phyloP scores from a whole-genome alignment of 805 yeast species.

The Jamesozyma spencerorum region DNA sequence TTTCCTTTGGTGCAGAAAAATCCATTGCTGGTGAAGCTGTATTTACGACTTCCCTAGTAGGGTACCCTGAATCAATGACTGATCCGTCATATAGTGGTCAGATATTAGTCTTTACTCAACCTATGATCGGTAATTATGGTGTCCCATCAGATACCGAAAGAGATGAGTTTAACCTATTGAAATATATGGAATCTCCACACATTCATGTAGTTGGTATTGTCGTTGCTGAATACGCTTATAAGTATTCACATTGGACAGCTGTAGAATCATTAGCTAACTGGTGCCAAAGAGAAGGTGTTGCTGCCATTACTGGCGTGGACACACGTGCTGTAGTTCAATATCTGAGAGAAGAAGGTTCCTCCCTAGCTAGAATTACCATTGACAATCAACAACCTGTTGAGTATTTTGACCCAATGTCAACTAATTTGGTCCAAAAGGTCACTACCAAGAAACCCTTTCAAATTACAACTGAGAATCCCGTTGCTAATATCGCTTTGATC shows the following conservation, averaged over 20 bases:
- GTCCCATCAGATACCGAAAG: constrained; percentile 78
- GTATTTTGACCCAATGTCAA: constrained; percentile 80
- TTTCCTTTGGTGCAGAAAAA: constrained; percentile 90
- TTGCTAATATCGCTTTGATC: constrained; percentile 71
- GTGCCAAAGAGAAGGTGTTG: constrained; percentile 95
- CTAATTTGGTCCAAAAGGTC: constrained; percentile 86
- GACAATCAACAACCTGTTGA: constrained; percentile 43
- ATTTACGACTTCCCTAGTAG: constrained; percentile 94
- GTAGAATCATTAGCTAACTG: constrained; percentile 90
- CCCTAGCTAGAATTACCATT: constrained; percentile 79
- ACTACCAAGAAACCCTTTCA: constrained; percentile 94
- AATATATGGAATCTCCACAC: constrained; percentile 83
- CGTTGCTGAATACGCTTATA: constrained; percentile 89
- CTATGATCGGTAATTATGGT: constrained; percentile 95
- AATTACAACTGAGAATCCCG: constrained; percentile 46
- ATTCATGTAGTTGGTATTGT: constrained; percentile 94
- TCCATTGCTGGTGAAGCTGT: constrained; percentile 96
- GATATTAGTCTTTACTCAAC: constrained; percentile 93
- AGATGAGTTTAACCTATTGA: constrained; percentile 78
- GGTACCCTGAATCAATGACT: constrained; percentile 98
- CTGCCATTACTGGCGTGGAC: constrained; percentile 94
- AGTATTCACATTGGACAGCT: constrained; percentile 99
- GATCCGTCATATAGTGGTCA: constrained; percentile 98
- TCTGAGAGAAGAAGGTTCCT: constrained; percentile 93
- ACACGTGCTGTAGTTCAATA: constrained; percentile 90